Percentiles rank a stretch among this genome's conserved stretches.
These are phyloP conservation scores for Phoma sp. DNA, from an alignment of 2,329 filamentous ascomycete genomes.

Conservation along the genomic window DNA sequence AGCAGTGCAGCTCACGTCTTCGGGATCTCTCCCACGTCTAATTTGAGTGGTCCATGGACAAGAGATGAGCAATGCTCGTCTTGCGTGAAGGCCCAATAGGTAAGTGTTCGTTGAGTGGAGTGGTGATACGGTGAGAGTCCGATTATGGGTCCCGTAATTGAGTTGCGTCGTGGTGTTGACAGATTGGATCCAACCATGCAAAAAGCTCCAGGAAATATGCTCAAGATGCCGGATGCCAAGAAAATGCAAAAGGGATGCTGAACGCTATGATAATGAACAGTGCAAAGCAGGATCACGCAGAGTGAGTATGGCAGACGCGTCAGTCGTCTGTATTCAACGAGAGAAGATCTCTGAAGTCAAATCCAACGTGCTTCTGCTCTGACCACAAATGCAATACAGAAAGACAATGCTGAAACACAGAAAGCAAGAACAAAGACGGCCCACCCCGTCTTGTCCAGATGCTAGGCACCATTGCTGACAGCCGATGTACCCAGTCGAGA, in stretches of 20 bases:
- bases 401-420: constrained; percentile 35
- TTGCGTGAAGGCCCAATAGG: neutral
- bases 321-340: neutral
- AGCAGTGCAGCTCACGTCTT: neutral
- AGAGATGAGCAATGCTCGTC: constrained; percentile 1
- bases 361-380: constrained; percentile 15
- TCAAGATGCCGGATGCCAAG: constrained; percentile 10
- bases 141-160: constrained; percentile 4
- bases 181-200: constrained; percentile 3
- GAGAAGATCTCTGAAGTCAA: neutral
- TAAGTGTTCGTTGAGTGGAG: constrained; percentile 12
- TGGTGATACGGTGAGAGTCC: constrained; percentile 2
- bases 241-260: constrained; percentile 13
- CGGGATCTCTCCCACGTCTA: neutral
- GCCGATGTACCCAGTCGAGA: constrained; percentile 29
- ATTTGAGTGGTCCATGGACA: neutral
- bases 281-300: neutral
- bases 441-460: constrained; percentile 48
- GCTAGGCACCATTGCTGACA: constrained; percentile 40
- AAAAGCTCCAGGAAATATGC: constrained; percentile 10
- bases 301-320: neutral
- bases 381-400: constrained; percentile 35
- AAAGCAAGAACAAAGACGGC: constrained; percentile 48
- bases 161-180: neutral
- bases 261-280: constrained; percentile 10